A percentile compares a stretch with the other conserved stretches of the same genome.
Evolutionary conservation across 495 filamentous ascomycete genomes (phyloP).

Genomic region (Penicillium paradoxum): DNA sequence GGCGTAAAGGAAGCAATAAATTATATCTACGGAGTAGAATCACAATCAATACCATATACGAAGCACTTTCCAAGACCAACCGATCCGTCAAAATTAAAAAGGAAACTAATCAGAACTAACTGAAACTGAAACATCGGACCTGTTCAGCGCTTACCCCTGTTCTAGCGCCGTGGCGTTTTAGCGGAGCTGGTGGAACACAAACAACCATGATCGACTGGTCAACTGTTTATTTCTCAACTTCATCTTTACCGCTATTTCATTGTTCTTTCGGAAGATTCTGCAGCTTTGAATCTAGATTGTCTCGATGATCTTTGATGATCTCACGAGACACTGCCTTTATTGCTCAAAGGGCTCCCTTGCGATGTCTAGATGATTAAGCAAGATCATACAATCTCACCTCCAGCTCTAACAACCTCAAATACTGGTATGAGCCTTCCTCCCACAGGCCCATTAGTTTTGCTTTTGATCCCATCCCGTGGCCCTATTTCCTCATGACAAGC

Average conservation of each 20-base stretch:
- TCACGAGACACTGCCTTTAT: slow-evolving; percentile 1
- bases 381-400: neutral
- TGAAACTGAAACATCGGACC: neutral
- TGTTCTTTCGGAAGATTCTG: neutral
- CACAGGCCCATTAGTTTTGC: neutral
- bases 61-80: no score
- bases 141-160: neutral
- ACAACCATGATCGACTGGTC: slow-evolving; percentile 1
- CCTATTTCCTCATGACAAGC: neutral
- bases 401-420: neutral
- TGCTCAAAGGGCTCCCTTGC: neutral
- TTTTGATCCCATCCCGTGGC: neutral
- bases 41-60: no score
- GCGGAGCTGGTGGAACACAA: slow-evolving; percentile 1
- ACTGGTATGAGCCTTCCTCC: slow-evolving; percentile 4
- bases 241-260: neutral
- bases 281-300: neutral
- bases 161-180: neutral
- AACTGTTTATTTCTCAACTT: neutral
- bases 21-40: neutral
- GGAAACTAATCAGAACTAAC: no score
- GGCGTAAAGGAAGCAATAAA: neutral
- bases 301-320: slow-evolving; percentile 2
- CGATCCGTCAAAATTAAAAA: neutral
- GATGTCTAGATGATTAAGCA: slow-evolving; percentile 10